Percentiles rank a stretch among this genome's conserved stretches.
Conservation (phyloP, 176 grass and related monocot genomes). For the Cenchrus fungigraminus region DNA sequence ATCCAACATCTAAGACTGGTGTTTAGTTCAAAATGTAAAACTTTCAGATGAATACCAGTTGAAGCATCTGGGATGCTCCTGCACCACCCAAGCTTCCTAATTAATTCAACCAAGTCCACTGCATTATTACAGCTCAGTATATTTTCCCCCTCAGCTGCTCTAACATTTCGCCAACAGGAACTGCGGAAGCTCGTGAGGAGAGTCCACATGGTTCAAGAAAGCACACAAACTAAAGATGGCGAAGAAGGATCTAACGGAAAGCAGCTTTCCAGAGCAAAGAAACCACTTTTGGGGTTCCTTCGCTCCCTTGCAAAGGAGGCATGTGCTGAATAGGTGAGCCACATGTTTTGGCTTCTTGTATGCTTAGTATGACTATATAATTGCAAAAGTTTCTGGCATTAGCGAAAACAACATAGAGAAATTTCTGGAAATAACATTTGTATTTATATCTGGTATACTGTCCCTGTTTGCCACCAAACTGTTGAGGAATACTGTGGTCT, state of each 20-base stretch:
- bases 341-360: slow-evolving; percentile 12
- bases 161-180: slow-evolving; percentile 55
- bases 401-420: not conserved
- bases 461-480: not conserved
- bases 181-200: slow-evolving; percentile 75
- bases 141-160: not conserved
- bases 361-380: not conserved
- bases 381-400: not conserved
- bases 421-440: not conserved
- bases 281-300: slow-evolving; percentile 72
- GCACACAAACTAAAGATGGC: slow-evolving; percentile 33
- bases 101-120: not conserved
- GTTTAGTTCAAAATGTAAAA: not conserved
- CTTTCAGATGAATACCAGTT: not conserved
- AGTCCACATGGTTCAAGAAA: slow-evolving; percentile 67
- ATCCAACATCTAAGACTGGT: not conserved
- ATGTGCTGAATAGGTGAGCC: slow-evolving; percentile 49
- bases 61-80: slow-evolving; percentile 14
- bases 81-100: not conserved
- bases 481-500: not conserved
- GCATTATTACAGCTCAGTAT: slow-evolving; percentile 11
- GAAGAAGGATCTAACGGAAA: slow-evolving; percentile 37
- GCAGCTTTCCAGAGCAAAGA: slow-evolving; percentile 63
- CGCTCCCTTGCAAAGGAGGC: slow-evolving; percentile 66
- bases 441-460: not conserved